These are phyloP conservation scores for Pelargonium myrrhifolium DNA, from an alignment of 441 rosid genomes.

Conservation along the genomic window DNA sequence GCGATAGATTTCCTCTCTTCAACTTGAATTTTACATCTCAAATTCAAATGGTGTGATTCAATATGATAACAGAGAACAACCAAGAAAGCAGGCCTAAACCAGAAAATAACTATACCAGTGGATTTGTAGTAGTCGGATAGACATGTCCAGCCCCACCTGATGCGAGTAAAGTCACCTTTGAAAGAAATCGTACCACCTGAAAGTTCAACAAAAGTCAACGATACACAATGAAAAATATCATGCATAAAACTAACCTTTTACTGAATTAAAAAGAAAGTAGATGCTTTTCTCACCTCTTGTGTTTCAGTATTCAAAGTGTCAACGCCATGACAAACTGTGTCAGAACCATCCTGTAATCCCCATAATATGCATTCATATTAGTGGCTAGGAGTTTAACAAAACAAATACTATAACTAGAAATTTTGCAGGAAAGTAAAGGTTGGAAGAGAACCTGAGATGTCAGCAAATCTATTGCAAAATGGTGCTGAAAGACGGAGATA, in stretches of 20 bases:
- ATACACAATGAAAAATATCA: slow-evolving; percentile 2
- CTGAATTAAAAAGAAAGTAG: slow-evolving; percentile 7
- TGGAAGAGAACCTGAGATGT: slow-evolving; percentile 60
- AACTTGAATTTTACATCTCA: background rate
- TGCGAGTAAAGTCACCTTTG: slow-evolving; percentile 90
- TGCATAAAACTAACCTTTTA: slow-evolving; percentile 4
- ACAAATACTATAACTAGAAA: background rate
- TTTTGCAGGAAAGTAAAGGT: background rate
- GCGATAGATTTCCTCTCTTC: background rate
- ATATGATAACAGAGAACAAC: background rate
- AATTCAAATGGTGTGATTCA: background rate
- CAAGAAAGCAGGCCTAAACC: slow-evolving; percentile 1
- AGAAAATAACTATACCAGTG: slow-evolving; percentile 41
- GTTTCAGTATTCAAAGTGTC: slow-evolving; percentile 80
- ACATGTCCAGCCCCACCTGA: slow-evolving; percentile 99
- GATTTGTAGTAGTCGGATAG: slow-evolving; percentile 90
- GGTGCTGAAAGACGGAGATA: slow-evolving; percentile 73
- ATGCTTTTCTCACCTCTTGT: slow-evolving; percentile 49
- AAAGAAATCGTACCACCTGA: slow-evolving; percentile 79
- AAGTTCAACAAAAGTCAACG: slow-evolving; percentile 9
- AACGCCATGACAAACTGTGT: slow-evolving; percentile 78
- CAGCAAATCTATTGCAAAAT: slow-evolving; percentile 84
- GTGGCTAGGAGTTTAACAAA: background rate
- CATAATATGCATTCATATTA: slow-evolving; percentile 12
- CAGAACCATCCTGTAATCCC: slow-evolving; percentile 53